These are phyloP conservation scores for Zasmidium citrigriseum DNA, from an alignment of 2,329 filamentous ascomycete genomes.

Conservation along the genomic window DNA sequence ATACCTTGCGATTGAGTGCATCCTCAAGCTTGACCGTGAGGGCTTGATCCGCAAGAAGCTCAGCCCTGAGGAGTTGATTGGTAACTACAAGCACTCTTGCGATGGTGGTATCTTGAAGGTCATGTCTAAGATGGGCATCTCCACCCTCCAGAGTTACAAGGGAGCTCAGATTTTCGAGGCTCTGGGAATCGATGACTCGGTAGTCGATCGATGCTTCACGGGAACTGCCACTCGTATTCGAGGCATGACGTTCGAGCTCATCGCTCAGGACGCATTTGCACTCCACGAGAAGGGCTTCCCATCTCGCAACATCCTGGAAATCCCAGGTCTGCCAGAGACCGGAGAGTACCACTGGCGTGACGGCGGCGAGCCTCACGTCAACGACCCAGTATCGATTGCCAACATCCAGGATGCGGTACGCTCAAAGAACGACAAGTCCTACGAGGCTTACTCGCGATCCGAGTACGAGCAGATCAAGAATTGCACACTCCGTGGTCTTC, in stretches of 20 bases:
- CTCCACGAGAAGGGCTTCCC: slow-evolving; percentile 94
- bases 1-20: slow-evolving; percentile 93
- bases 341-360: slow-evolving; percentile 99
- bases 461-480: slow-evolving; percentile 97
- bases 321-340: slow-evolving; percentile 83
- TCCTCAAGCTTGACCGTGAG: slow-evolving; percentile 93
- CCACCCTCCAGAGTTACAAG: slow-evolving; percentile 93
- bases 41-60: slow-evolving; percentile 89
- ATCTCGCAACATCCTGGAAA: slow-evolving; percentile 70
- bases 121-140: slow-evolving; percentile 99
- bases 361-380: slow-evolving; percentile 91
- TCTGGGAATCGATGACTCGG: slow-evolving; percentile 85
- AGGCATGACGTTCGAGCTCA: slow-evolving; percentile 89
- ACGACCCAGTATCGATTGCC: slow-evolving; percentile 90
- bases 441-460: slow-evolving; percentile 90
- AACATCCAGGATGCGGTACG: slow-evolving; percentile 96
- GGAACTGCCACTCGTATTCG: slow-evolving; percentile 93
- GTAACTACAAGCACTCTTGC: slow-evolving; percentile 95
- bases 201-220: slow-evolving; percentile 92
- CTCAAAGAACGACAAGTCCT: slow-evolving; percentile 97
- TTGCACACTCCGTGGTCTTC: slow-evolving; percentile 88
- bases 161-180: slow-evolving; percentile 97
- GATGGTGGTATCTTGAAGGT: slow-evolving; percentile 97
- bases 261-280: slow-evolving; percentile 90
- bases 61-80: slow-evolving; percentile 76